Evolutionary conservation across 306 rosid species (phyloP).

Genomic region (Glycyrrhiza uralensis): DNA sequence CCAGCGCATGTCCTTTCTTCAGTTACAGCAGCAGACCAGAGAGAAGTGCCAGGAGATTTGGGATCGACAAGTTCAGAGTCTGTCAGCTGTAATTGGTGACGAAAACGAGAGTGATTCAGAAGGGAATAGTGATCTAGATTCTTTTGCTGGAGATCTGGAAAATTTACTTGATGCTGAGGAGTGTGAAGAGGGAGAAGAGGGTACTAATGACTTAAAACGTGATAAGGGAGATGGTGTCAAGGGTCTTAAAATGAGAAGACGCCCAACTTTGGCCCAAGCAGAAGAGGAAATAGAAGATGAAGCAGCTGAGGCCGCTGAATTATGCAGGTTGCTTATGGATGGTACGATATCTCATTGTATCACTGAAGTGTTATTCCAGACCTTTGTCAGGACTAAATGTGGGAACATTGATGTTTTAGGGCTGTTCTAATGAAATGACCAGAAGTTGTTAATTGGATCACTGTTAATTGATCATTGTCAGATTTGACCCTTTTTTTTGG

Average conservation of each 20-base stretch:
- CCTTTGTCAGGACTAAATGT: not conserved
- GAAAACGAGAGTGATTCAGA: conserved; percentile 94
- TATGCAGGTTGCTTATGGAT: conserved; percentile 86
- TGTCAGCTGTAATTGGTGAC: conserved; percentile 70
- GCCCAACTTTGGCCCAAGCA: conserved; percentile 75
- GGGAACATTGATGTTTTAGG: not conserved
- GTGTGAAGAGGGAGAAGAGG: conserved; percentile 79
- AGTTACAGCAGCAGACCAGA: conserved; percentile 95
- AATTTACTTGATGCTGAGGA: conserved; percentile 98
- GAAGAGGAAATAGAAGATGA: conserved; percentile 95
- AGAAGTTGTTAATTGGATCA: not conserved
- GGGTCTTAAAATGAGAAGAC: conserved; percentile 92
- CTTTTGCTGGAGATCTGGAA: conserved; percentile 97
- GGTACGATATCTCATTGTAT: conserved; percentile 49
- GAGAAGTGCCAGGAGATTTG: conserved; percentile 99
- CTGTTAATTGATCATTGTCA: conserved; percentile 4
- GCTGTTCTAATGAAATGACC: not conserved
- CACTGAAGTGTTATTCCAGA: not conserved
- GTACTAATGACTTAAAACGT: conserved; percentile 58
- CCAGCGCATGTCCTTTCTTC: conserved; percentile 97
- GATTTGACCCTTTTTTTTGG: conserved; percentile 28
- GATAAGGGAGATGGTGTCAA: conserved; percentile 84
- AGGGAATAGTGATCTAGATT: conserved; percentile 92
- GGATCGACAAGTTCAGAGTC: conserved; percentile 89
- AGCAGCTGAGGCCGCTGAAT: conserved; percentile 87